Conservation (phyloP, 2,329 filamentous ascomycete species). For the Lanzia echinophila region DNA sequence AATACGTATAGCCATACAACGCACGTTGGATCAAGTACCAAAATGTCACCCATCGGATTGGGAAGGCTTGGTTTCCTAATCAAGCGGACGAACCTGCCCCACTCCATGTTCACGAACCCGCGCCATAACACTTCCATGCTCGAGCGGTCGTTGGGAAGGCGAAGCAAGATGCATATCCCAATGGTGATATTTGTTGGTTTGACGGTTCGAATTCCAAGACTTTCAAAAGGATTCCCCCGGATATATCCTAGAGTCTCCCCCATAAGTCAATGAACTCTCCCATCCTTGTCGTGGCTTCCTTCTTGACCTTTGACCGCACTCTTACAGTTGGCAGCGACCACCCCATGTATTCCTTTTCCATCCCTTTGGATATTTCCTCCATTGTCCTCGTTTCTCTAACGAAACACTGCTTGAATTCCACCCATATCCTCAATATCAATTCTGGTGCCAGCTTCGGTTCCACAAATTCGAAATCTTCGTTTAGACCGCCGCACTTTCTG, state of each 20-base stretch:
- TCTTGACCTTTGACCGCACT: slow-evolving; percentile 16
- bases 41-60: too few relatives aligned
- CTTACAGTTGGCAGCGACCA: slow-evolving; percentile 23
- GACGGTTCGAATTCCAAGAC: too few relatives aligned
- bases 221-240: not conserved
- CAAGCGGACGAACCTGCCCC: too few relatives aligned
- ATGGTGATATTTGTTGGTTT: too few relatives aligned
- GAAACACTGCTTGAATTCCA: slow-evolving; percentile 24
- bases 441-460: slow-evolving; percentile 18
- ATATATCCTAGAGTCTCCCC: not conserved
- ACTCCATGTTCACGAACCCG: too few relatives aligned
- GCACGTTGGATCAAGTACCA: too few relatives aligned
- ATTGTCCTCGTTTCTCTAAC: slow-evolving; percentile 21
- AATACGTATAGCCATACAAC: too few relatives aligned
- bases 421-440: slow-evolving; percentile 21
- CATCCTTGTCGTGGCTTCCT: not conserved
- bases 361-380: slow-evolving; percentile 20
- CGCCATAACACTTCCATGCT: too few relatives aligned
- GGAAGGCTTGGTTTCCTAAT: too few relatives aligned
- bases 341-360: slow-evolving; percentile 17
- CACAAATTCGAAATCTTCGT: slow-evolving; percentile 18
- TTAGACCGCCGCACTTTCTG: not conserved
- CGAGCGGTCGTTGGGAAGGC: too few relatives aligned
- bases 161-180: too few relatives aligned
- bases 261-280: not conserved